Conservation (phyloP, 371 early-diverging fungal species). For the Mucor mucedo region DNA sequence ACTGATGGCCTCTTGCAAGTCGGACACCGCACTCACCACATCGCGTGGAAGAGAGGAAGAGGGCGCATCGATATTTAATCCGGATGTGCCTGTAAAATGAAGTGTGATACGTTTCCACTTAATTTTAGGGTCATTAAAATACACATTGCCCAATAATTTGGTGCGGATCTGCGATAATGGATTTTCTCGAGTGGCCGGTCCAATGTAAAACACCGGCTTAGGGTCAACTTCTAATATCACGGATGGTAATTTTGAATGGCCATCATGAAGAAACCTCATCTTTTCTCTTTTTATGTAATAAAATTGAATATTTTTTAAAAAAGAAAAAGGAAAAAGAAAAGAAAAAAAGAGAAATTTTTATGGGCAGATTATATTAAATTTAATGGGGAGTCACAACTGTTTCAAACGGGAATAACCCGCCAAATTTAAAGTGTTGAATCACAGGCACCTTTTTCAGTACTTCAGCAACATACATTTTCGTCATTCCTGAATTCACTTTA, state of each 20-base stretch:
- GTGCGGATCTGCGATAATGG: slow-evolving; percentile 47
- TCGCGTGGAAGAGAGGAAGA: slow-evolving; percentile 22
- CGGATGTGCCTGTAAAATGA: slow-evolving; percentile 40
- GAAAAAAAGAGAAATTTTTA: slow-evolving; percentile 7
- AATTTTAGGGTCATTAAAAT: slow-evolving; percentile 39
- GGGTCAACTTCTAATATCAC: slow-evolving; percentile 17
- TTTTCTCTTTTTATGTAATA: background rate
- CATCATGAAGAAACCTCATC: slow-evolving; percentile 12
- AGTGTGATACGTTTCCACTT: slow-evolving; percentile 53
- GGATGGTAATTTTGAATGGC: slow-evolving; percentile 3
- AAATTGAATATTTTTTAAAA: background rate
- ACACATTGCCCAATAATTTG: slow-evolving; percentile 41
- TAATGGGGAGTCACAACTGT: background rate
- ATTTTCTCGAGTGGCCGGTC: slow-evolving; percentile 46
- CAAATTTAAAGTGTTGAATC: slow-evolving; percentile 97
- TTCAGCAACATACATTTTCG: slow-evolving; percentile 97
- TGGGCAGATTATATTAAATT: background rate
- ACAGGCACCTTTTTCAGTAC: slow-evolving; percentile 96
- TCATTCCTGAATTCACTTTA: slow-evolving; percentile 93
- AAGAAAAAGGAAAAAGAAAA: background rate
- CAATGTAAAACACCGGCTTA: slow-evolving; percentile 44
- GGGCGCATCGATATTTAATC: slow-evolving; percentile 35
- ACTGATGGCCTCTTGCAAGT: slow-evolving; percentile 19
- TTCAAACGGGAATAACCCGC: slow-evolving; percentile 63
- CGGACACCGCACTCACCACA: slow-evolving; percentile 2